Evolutionary conservation across 2,329 filamentous ascomycete species (phyloP).

Genomic region (Scleromitrula shiraiana): DNA sequence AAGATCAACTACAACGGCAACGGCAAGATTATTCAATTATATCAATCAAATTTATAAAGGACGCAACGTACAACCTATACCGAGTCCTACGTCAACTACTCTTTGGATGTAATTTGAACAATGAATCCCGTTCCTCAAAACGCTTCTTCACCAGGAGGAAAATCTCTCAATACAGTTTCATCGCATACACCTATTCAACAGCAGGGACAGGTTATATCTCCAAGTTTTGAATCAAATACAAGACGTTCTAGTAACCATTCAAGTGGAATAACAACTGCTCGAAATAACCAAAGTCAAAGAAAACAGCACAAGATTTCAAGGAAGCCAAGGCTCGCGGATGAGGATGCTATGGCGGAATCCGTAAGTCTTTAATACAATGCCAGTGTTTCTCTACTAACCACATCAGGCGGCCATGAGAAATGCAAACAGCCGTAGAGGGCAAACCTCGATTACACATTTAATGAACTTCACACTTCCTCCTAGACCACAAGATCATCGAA

Average conservation of each 20-base stretch:
- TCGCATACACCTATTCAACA: constrained; percentile 25
- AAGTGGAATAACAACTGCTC: constrained; percentile 32
- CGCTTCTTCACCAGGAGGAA: constrained; percentile 26
- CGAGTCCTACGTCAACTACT: background rate
- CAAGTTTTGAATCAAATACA: constrained; percentile 24
- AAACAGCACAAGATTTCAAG: constrained; percentile 81
- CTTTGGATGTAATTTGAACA: background rate
- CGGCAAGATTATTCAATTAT: too few relatives aligned
- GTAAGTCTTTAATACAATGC: constrained; percentile 36
- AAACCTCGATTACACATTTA: constrained; percentile 94
- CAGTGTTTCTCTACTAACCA: constrained; percentile 10
- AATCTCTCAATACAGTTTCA: constrained; percentile 26
- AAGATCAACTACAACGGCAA: too few relatives aligned
- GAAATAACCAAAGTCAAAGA: constrained; percentile 68
- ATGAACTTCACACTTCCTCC: constrained; percentile 84
- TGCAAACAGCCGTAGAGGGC: constrained; percentile 72
- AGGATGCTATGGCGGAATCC: constrained; percentile 80
- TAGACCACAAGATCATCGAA: constrained; percentile 50
- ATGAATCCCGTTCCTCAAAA: constrained; percentile 29
- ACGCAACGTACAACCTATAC: too few relatives aligned
- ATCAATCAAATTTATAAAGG: too few relatives aligned
- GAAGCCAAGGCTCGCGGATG: constrained; percentile 65
- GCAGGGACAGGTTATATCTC: constrained; percentile 21
- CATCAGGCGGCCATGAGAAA: constrained; percentile 42
- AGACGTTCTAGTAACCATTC: constrained; percentile 22